Evolutionary conservation across 805 yeast genomes (phyloP), one percentile per base, ranked within the genome.

Genomic region (Kazachstania bromeliacearum): DNA sequence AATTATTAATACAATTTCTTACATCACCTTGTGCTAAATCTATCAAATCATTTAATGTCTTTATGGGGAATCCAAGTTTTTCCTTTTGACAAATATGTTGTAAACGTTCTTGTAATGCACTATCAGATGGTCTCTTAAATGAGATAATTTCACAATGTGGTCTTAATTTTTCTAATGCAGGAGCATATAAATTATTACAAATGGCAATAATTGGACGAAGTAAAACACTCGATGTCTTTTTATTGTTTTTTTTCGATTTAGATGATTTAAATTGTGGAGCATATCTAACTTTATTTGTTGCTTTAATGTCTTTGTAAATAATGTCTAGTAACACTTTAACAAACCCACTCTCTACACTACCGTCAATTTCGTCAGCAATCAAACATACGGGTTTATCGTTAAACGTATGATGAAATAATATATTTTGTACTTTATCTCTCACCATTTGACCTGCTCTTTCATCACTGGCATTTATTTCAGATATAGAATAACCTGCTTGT

Each of bases 361-460:
- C 82, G 63, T 89, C 98, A 26, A 92, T 71, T 56, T 92, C 97
- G 60, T 92, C 97, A 5, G 87, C 79, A 3, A 92, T 69, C 5
- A 89, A 61, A 50, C 95, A 85, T 0, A 82, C 75, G 0, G 96
- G 95, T 33, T 71, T 75, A 2, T 79, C 82, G 14, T 75, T 70
- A 34, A 85, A 68, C 2, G 81, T 73, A 36, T 76, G 70, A 13
- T 84, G 68, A 9, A 78, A 75, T 38, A 83, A 59, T 0, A 89
- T 79, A 50, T 77, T 81, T 21, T 54, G 49, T 6, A 80, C 62
- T 45, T 74, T 77, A 15, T 75, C 76, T 39, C 60, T 63, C 0
- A 80, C 75, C 4, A 55, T 51, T n/a, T 57, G 57, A 0, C 81
- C 84, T 0, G 80, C 70, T 42, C 89, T 66, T 51, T 80, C 85